Base-by-base conservation (phyloP, 768 basidiomycete species). In the Russula olivacea region DNA sequence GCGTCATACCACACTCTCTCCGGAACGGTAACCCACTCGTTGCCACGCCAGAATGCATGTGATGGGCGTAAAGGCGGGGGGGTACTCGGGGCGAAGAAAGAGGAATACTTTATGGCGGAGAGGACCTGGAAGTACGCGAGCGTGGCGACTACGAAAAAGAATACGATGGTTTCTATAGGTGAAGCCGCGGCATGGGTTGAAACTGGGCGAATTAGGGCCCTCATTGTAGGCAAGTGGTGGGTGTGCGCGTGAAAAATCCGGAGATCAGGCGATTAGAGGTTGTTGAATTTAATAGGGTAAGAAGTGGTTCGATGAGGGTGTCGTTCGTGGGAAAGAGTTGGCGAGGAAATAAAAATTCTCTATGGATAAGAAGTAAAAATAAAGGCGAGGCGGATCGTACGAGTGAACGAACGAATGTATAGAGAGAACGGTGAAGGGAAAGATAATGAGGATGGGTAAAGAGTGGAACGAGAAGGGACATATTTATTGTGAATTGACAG, bases 121-220 rank as follows among this genome's bases (percentile, higher is more conserved):
- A 99, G 83, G 68, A 97, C 81, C 71, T 96, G 93, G 74, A 98
- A 97, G 75, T 98, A 98, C 52, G 92, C 89, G 56, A 98, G 82
- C 0, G 97, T 98, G 23, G 90, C 89, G 63, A 95, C 73, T 70
- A 94, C 84, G 73, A 87, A 91, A 78, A 92, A 89, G 73, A 86
- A 84, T 61, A 97, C 93, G 66, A 97, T 93, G 9, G 89, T 89
- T 71, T 98, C 95, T 66, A 92, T 90, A 54, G 90, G 90, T 5
- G 79, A 85, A 72, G 84, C 84, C 17, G 87, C 87, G 1, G 88
- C 85, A 66, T 87, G 86, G 15, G 80, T 80, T 5, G 88, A 88
- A 67, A 91, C 78, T 1, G 88, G 86, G 48, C 86, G 78, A 43
- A 88, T 76, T 32, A 88, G 68, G 12, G 84, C 81, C 61, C 86